Evolutionary conservation across 106 monocot genomes (phyloP).

Genomic region (Gastrodia elata): DNA sequence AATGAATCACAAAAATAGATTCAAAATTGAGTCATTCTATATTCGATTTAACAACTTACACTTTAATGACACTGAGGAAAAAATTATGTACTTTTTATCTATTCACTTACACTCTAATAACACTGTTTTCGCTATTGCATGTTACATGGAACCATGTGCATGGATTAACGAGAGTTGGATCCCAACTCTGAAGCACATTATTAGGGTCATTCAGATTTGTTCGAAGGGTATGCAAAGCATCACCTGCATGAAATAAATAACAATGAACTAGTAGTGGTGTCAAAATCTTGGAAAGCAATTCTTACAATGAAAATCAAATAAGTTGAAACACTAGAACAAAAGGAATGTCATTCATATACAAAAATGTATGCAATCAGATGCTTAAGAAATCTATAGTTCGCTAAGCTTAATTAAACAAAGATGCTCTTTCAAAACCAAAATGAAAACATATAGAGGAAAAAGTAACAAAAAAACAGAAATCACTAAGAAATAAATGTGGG

Average conservation of each 20-base stretch:
- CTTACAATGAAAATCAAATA: neutral
- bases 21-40: neutral
- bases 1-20: neutral
- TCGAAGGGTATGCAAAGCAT: conserved; percentile 47
- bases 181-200: conserved; percentile 74
- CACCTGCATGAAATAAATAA: conserved; percentile 38
- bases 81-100: neutral
- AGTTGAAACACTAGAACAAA: neutral
- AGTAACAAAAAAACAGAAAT: neutral
- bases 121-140: conserved; percentile 59
- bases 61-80: neutral
- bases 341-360: neutral
- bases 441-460: neutral
- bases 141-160: conserved; percentile 90
- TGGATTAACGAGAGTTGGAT: conserved; percentile 68
- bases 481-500: neutral
- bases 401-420: neutral
- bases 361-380: neutral
- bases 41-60: neutral
- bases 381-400: neutral
- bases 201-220: conserved; percentile 49
- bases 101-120: conserved; percentile 66
- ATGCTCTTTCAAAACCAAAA: neutral
- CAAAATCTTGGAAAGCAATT: neutral
- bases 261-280: neutral